Evolutionary conservation across 2,329 filamentous ascomycete species (phyloP), one percentile per base, ranked within the genome.

Genomic region (Xylariaceae sp.): DNA sequence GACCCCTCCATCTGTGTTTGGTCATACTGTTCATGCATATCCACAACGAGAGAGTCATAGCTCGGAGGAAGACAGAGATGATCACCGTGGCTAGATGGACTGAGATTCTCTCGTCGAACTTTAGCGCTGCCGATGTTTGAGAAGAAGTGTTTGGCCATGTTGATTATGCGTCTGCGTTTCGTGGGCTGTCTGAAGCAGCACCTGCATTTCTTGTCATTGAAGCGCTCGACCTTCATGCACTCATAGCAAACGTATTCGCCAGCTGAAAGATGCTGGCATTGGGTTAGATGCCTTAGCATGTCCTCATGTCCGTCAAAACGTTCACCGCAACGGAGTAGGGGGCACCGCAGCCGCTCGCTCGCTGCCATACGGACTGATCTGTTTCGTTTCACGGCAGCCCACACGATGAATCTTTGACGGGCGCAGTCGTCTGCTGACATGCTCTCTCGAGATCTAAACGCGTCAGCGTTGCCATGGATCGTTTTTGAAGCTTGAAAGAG

Each of bases 191-290:
- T 76, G 16, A 79, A 67, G 62, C 79, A 83, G 34, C 76, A 75
- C 53, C 77, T 79, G 71, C 80, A 83, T 65, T 78, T 77, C 62
- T 75, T 71, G 61, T 84, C 80, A 70, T 78, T 78, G 68, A 84
- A 82, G 33, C 75, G 74, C 67, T 85, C 82, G 53, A 79, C 73
- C 63, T 76, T 77, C 66, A 74, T 78, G 65, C 82, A 83, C 33
- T 83, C 78, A 65, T 81, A 84, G 66, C 82, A 85, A 74, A 80
- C 78, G 63, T 84, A 85, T 72, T 84, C 79, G 55, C 80, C 79
- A 3, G 75, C 75, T 23, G 74, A 67, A 28, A 85, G 76, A 65
- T 80, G 74, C 26, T 75, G 72, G 65, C 82, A 84, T 34, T 69
- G 70, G 56, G 79, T 77, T 8, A 85, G 72, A 60, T 84, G 82